Conservation (phyloP, 2,329 filamentous ascomycete species). For the Zarea fungicola region DNA sequence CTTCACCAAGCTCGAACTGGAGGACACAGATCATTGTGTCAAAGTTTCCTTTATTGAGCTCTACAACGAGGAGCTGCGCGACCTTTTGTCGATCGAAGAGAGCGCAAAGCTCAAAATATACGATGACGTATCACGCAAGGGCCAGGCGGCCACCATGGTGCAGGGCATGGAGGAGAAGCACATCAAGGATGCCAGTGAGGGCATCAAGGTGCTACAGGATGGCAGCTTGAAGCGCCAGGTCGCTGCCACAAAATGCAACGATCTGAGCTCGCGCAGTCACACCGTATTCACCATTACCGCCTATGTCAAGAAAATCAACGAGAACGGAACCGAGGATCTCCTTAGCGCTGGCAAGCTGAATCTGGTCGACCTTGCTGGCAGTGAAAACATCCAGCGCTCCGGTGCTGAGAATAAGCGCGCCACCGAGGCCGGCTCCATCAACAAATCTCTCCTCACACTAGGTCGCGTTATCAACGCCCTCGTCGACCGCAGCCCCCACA, state of each 20-base stretch:
- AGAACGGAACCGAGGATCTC: slow-evolving; percentile 83
- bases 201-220: slow-evolving; percentile 81
- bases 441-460: slow-evolving; percentile 92
- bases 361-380: slow-evolving; percentile 91
- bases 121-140: slow-evolving; percentile 82
- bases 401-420: slow-evolving; percentile 98
- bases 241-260: slow-evolving; percentile 99
- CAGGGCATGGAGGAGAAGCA: slow-evolving; percentile 98
- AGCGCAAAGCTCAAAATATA: slow-evolving; percentile 87
- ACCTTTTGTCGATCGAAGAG: slow-evolving; percentile 79
- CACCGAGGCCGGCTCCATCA: slow-evolving; percentile 91
- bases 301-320: slow-evolving; percentile 74
- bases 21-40: slow-evolving; percentile 78
- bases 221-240: slow-evolving; percentile 94
- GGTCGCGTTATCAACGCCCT: slow-evolving; percentile 96
- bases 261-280: slow-evolving; percentile 92
- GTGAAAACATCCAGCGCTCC: slow-evolving; percentile 94
- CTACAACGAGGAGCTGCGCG: slow-evolving; percentile 95
- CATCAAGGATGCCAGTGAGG: slow-evolving; percentile 77
- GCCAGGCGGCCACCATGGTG: slow-evolving; percentile 79
- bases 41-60: slow-evolving; percentile 98
- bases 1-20: slow-evolving; percentile 76
- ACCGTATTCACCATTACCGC: slow-evolving; percentile 96
- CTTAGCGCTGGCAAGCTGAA: slow-evolving; percentile 92
- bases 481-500: slow-evolving; percentile 83